These are phyloP conservation scores for Aureobasidium mangrovei DNA, from an alignment of 2,329 filamentous ascomycete genomes.

Conservation along the genomic window DNA sequence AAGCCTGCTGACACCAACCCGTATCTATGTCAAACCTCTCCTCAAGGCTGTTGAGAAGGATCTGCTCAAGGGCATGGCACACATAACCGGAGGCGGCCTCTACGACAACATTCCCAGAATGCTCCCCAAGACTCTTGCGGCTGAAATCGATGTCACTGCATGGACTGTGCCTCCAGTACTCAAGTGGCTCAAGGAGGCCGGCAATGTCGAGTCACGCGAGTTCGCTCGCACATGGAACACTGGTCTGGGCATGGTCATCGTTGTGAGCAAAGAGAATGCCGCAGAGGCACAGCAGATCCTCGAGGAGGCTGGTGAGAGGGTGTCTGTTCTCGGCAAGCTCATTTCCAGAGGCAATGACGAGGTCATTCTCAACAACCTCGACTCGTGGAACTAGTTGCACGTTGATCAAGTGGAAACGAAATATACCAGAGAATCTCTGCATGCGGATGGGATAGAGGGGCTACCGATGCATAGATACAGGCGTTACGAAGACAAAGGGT, in stretches of 20 bases:
- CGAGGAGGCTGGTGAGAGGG: slow-evolving; percentile 61
- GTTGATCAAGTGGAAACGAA: not conserved
- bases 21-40: slow-evolving; percentile 73
- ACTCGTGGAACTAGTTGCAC: slow-evolving; percentile 10
- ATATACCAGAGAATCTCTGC: not conserved
- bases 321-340: slow-evolving; percentile 67
- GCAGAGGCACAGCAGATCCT: slow-evolving; percentile 53
- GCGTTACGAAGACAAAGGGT: slow-evolving; percentile 7
- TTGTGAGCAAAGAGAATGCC: slow-evolving; percentile 59
- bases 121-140: slow-evolving; percentile 69
- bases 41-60: slow-evolving; percentile 54
- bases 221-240: slow-evolving; percentile 94
- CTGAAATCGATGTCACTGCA: slow-evolving; percentile 65
- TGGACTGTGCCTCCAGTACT: slow-evolving; percentile 77
- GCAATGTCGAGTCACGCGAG: slow-evolving; percentile 65
- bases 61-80: slow-evolving; percentile 82
- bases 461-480: not conserved
- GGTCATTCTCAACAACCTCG: slow-evolving; percentile 11
- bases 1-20: slow-evolving; percentile 77
- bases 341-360: slow-evolving; percentile 41
- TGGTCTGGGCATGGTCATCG: slow-evolving; percentile 87
- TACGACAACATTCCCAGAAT: slow-evolving; percentile 91
- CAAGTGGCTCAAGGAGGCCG: slow-evolving; percentile 68
- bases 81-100: slow-evolving; percentile 93
- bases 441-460: not conserved